A percentile compares a stretch with the other conserved stretches of the same genome.
Conservation (phyloP, 1,284 basidiomycete species). For the Moesziomyces sp. region DNA sequence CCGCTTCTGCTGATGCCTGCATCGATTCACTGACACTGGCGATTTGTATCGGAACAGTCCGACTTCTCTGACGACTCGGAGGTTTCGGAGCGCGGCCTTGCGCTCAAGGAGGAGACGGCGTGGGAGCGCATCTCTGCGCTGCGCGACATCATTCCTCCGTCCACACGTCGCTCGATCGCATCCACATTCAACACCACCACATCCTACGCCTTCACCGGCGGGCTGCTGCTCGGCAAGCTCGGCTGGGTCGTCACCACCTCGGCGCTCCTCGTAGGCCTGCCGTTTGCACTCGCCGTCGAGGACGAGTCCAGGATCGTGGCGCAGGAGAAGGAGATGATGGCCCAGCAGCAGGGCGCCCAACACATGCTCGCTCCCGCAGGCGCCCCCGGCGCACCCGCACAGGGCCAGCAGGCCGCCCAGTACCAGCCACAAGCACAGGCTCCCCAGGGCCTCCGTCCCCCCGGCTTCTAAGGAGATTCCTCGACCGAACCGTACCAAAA, state of each 20-base stretch:
- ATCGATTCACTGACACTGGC: background rate
- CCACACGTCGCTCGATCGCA: conserved; percentile 81
- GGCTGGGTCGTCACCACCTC: conserved; percentile 96
- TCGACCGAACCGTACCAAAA: background rate
- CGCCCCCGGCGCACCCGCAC: conserved; percentile 7
- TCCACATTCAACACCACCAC: conserved; percentile 75
- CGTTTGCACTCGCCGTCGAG: conserved; percentile 90
- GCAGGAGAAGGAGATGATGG: conserved; percentile 93
- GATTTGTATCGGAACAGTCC: conserved; percentile 13
- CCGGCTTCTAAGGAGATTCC: conserved; percentile 53
- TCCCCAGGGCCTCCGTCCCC: conserved; percentile 58
- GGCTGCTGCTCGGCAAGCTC: conserved; percentile 82
- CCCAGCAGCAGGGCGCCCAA: conserved; percentile 90
- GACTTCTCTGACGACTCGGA: conserved; percentile 59
- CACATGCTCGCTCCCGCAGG: conserved; percentile 65
- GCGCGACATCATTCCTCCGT: conserved; percentile 92
- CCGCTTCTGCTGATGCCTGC: too few species aligned
- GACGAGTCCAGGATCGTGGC: conserved; percentile 93
- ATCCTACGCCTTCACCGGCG: conserved; percentile 73
- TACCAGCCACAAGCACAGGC: conserved; percentile 17
- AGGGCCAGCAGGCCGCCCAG: conserved; percentile 7
- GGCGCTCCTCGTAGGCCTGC: conserved; percentile 90
- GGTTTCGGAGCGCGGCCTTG: conserved; percentile 58
- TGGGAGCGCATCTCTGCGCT: conserved; percentile 89
- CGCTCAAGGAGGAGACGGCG: conserved; percentile 75